Evolutionary conservation across 305 asterid genomes (phyloP), one percentile per base, ranked within the genome.

Genomic region (Salvia sclarea): DNA sequence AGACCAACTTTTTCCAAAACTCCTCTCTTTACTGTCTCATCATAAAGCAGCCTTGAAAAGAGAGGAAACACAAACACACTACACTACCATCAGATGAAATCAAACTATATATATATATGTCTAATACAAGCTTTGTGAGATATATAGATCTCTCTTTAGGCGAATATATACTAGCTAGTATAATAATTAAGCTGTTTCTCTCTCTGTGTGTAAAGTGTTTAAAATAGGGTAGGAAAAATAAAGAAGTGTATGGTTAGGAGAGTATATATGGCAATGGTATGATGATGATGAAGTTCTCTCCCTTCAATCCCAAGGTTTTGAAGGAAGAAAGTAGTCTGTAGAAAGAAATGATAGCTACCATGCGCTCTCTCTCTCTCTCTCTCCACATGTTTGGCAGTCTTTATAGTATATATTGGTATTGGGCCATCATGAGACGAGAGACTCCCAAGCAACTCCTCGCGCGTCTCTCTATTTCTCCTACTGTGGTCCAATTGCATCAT

Each of bases 271-370:
- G 52, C 53, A 82, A n/a, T n/a, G n/a, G n/a, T n/a, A n/a, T n/a
- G n/a, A n/a, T n/a, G n/a, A 87, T 82, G 84, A 85, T 71, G 81
- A 75, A 72, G 59, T 74, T 84, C 71, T 68, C 80, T 74, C 77
- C 94, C 89, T 85, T 89, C 81, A 80, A 84, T 82, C 95, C 94
- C 95, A 91, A 89, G 95, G 88, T 86, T 87, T 79, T 73, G 70
- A 81, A 75, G 61, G 80, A 84, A 82, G 43, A 37, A 37, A 37
- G 43, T 37, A 77, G 85, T 69, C 78, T 78, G 86, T 78, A 82
- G 74, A 81, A 78, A 74, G 87, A 84, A 81, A 88, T 85, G 83
- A 86, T 85, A 68, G 80, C 85, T 76, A 65, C 80, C 88, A 67
- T 82, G 75, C 79, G 61, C 70, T 61, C 58, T 30, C 71, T 47